Percentiles rank a stretch among this genome's conserved stretches.
These are phyloP conservation scores for Quercus bicolor DNA, from an alignment of 306 rosid species.

Conservation along the genomic window DNA sequence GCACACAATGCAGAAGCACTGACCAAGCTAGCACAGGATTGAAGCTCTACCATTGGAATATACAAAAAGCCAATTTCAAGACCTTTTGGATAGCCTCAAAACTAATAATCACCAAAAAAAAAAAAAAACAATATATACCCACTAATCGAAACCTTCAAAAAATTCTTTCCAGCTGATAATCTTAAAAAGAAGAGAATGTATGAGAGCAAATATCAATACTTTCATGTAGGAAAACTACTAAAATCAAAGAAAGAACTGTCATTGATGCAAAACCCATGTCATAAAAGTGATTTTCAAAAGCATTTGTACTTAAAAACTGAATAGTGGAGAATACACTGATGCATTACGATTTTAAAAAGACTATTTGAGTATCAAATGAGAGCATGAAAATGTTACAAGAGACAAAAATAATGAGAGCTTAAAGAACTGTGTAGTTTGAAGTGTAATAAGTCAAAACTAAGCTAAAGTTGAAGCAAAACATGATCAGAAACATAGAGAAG, in stretches of 20 bases:
- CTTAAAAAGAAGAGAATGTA: neutral
- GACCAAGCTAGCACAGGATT: slow-evolving; percentile 53
- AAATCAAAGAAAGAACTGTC: neutral
- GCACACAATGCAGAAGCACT: slow-evolving; percentile 51
- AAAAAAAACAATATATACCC: slow-evolving; percentile 2
- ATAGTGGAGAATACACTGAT: slow-evolving; percentile 4
- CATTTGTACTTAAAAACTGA: neutral
- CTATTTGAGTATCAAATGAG: neutral
- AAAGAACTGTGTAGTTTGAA: neutral
- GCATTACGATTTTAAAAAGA: neutral
- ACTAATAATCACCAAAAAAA: neutral
- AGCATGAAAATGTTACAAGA: neutral
- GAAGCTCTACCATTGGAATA: slow-evolving; percentile 56
- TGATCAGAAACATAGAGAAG: slow-evolving; percentile 4
- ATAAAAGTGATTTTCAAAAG: slow-evolving; percentile 1
- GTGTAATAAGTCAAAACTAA: neutral
- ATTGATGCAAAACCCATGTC: neutral
- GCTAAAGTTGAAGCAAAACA: neutral
- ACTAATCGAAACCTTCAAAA: slow-evolving; percentile 9
- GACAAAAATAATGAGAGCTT: neutral
- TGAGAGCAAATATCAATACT: neutral
- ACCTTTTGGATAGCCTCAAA: neutral
- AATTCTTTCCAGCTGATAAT: slow-evolving; percentile 13
- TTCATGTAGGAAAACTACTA: slow-evolving; percentile 8
- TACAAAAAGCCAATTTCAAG: slow-evolving; percentile 15